Percentiles rank a stretch among this genome's conserved stretches.
Conservation (phyloP, 1,139 yeast species). For the Candida tetrigidarum region DNA sequence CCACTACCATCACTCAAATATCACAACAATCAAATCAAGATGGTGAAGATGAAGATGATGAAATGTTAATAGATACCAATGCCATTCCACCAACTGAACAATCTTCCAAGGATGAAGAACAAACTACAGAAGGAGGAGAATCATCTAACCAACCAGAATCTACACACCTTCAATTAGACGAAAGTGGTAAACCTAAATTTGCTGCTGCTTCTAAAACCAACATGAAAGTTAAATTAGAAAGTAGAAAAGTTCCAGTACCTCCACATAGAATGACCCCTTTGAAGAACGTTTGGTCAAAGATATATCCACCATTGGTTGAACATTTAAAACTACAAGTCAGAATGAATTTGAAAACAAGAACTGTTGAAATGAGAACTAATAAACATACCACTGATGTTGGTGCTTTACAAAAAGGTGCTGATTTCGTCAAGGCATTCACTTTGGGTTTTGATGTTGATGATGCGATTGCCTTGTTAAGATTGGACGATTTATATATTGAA, state of each 20-base stretch:
- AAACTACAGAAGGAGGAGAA: constrained; percentile 21
- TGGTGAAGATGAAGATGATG: constrained; percentile 71
- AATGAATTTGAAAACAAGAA: constrained; percentile 85
- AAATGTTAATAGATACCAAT: constrained; percentile 69
- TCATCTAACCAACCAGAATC: constrained; percentile 28
- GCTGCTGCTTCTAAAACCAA: constrained; percentile 70
- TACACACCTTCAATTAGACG: constrained; percentile 73
- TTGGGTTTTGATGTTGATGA: constrained; percentile 97
- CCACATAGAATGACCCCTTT: constrained; percentile 97
- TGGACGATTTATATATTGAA: constrained; percentile 95
- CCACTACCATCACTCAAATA: constrained; percentile 11
- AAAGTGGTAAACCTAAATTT: constrained; percentile 89
- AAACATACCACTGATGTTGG: constrained; percentile 87
- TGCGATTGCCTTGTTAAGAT: constrained; percentile 89
- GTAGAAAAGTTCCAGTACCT: constrained; percentile 90
- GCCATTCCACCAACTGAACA: constrained; percentile 32
- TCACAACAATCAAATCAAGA: constrained; percentile 20
- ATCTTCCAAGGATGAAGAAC: constrained; percentile 14
- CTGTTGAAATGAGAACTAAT: constrained; percentile 85
- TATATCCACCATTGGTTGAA: constrained; percentile 94
- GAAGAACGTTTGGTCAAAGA: constrained; percentile 87
- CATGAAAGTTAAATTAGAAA: constrained; percentile 78
- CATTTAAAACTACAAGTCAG: constrained; percentile 93
- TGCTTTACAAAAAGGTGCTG: constrained; percentile 97
- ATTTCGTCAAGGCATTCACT: constrained; percentile 91